phyloP scores from a whole-genome alignment of 805 yeast species.

The Cyberlindnera maclurae region DNA sequence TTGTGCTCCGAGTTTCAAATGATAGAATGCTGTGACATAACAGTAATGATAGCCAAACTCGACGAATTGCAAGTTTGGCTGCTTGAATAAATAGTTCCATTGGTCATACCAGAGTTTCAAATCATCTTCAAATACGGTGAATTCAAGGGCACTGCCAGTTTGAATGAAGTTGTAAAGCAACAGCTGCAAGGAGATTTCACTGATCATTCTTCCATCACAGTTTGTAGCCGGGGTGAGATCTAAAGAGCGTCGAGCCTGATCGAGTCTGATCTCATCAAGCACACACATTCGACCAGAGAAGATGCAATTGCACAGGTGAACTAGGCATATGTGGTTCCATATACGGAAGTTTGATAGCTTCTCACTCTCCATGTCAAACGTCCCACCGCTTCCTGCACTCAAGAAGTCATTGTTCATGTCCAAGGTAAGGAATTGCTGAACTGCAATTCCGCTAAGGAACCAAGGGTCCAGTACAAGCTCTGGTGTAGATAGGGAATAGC shows the following conservation, averaged over 20 bases:
- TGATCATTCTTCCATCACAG: slow-evolving; percentile 78
- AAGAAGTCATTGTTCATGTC: slow-evolving; percentile 28
- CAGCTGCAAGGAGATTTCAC: slow-evolving; percentile 59
- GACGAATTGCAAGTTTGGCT: slow-evolving; percentile 67
- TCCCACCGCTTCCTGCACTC: not conserved
- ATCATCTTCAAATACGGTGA: slow-evolving; percentile 38
- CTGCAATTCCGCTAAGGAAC: slow-evolving; percentile 59
- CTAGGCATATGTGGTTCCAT: slow-evolving; percentile 66
- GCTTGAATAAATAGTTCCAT: slow-evolving; percentile 64
- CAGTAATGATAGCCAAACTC: slow-evolving; percentile 65
- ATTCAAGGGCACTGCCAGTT: slow-evolving; percentile 18
- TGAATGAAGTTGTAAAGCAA: slow-evolving; percentile 55
- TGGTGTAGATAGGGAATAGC: slow-evolving; percentile 50
- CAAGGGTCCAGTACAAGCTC: slow-evolving; percentile 58
- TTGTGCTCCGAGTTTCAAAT: slow-evolving; percentile 24
- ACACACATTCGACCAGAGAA: slow-evolving; percentile 60
- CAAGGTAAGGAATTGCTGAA: slow-evolving; percentile 52
- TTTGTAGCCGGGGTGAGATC: slow-evolving; percentile 57
- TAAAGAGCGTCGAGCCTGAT: slow-evolving; percentile 50
- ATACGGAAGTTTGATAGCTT: slow-evolving; percentile 48
- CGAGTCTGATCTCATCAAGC: slow-evolving; percentile 51
- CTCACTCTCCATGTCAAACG: slow-evolving; percentile 22
- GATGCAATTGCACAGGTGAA: slow-evolving; percentile 59
- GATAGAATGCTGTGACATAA: slow-evolving; percentile 41
- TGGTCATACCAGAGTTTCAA: slow-evolving; percentile 55